These are phyloP conservation scores for Thuidium tamariscinum DNA, from an alignment of 225 moss, liverwort and hornwort species.

Conservation along the genomic window DNA sequence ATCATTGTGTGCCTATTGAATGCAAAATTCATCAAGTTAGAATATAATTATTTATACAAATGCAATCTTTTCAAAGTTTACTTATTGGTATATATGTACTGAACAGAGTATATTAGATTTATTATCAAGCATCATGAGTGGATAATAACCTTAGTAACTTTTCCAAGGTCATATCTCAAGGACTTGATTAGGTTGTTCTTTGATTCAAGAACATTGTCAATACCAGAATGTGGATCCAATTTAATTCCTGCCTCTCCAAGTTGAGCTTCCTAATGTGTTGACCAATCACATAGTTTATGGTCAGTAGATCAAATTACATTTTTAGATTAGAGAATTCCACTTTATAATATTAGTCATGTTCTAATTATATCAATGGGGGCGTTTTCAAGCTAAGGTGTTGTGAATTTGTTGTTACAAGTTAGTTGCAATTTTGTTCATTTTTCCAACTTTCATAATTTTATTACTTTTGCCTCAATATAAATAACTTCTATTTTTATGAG, in stretches of 20 bases:
- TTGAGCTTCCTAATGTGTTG: slow-evolving; percentile 53
- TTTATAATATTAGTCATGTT: not conserved
- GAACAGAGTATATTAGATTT: not conserved
- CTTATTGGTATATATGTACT: too few relatives aligned
- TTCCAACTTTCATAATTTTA: too few relatives aligned
- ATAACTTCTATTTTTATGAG: not conserved
- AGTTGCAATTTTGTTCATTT: not conserved
- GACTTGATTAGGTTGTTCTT: slow-evolving; percentile 82
- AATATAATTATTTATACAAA: not conserved
- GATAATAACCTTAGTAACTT: slow-evolving; percentile 56
- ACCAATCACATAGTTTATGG: not conserved
- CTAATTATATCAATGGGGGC: not conserved
- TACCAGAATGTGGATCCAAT: slow-evolving; percentile 11
- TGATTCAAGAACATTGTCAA: slow-evolving; percentile 37
- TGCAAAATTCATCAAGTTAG: not conserved
- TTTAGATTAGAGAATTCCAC: not conserved
- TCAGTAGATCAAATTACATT: not conserved
- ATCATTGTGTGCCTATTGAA: slow-evolving; percentile 56
- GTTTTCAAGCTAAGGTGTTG: rapidly evolving
- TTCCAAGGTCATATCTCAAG: slow-evolving; percentile 68
- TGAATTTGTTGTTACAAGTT: not conserved
- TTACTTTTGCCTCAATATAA: not conserved
- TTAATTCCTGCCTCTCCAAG: slow-evolving; percentile 47
- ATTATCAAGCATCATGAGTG: not conserved
- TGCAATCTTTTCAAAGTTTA: rapidly evolving